Base-by-base conservation (phyloP, 495 filamentous ascomycete species). In the Penicillium dipodomyicola region DNA sequence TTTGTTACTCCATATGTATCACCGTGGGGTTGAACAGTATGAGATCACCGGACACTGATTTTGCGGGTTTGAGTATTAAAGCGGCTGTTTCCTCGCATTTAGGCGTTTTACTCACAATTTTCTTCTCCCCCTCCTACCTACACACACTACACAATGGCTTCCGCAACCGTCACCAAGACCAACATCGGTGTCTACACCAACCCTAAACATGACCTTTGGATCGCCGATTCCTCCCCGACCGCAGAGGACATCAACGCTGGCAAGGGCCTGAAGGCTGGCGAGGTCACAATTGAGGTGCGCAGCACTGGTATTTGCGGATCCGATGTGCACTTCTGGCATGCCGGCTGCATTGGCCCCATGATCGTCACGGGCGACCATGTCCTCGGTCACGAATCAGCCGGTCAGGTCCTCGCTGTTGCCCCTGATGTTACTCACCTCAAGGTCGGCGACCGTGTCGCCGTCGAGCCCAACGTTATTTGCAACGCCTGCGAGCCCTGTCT, bases 171-270 rank as follows among this genome's bases (percentile, higher is more conserved):
- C 63, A 67, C 73, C 23, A 96, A 95, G 79, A 69, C 89, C 54
- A 97, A 96, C 74, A 92, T 97, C 64, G 93, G 90, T 63, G 91
- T 96, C 49, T 97, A 87, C 80, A 97, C 92, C 48, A 95, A 96
- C 73, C 91, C 92, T 29, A 80, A 83, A 27, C 92, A 97, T 68
- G 88, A 96, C 61, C 78, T 97, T 49, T 97, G 92, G 90, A 85
- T 96, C 42, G 88, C 82, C 49, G 87, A 90, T 42, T 84, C 90
- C 1, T 77, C 78, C 52, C 93, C 93, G 2, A 85, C 83, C 15
- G 74, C 89, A 5, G 89, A 95, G 67, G 84, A 85, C 58, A 83
- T 94, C 30, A 81, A 87, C 67, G 83, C 78, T 45, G 88, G 87
- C 33, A 80, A 85, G 51, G 78, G 77, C 17, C 78, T 97, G 58